phyloP scores from a whole-genome alignment of 2,329 filamentous ascomycete genomes.

The Neonectria punicea region DNA sequence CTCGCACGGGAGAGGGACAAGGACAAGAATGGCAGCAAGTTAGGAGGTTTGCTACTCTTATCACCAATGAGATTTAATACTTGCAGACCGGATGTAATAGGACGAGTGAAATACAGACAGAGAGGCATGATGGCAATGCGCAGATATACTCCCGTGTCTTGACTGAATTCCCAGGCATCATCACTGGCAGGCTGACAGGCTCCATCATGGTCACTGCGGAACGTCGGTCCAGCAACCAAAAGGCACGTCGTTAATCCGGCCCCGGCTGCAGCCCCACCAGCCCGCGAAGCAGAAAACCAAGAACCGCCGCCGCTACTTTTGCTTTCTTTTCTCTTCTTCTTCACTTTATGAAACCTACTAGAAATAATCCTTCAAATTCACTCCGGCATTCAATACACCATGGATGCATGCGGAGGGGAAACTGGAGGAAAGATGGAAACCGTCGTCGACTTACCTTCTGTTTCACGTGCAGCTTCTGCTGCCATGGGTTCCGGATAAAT shows the following conservation, averaged over 20 bases:
- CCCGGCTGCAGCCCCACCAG: conserved; percentile 22
- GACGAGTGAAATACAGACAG: no score
- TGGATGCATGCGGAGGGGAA: conserved; percentile 74
- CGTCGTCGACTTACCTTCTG: conserved; percentile 63
- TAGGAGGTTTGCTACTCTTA: background rate
- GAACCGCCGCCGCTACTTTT: conserved; percentile 15
- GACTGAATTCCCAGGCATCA: background rate
- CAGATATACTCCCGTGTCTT: background rate
- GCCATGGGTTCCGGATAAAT: conserved; percentile 51
- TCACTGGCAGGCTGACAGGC: background rate
- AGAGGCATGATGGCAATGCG: no score
- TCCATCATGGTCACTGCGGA: background rate
- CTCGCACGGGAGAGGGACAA: background rate
- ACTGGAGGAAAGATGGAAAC: conserved; percentile 72
- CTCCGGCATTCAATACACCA: conserved; percentile 68
- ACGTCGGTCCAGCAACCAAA: conserved; percentile 1
- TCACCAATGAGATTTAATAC: background rate
- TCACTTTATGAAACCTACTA: conserved; percentile 53
- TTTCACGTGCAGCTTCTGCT: conserved; percentile 49
- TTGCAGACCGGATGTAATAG: no score
- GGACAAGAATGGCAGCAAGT: background rate
- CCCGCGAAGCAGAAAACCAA: conserved; percentile 29
- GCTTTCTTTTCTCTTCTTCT: conserved; percentile 42
- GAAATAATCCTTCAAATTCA: conserved; percentile 73
- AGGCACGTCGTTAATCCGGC: conserved; percentile 44